Conservation (phyloP, 2,329 filamentous ascomycete genomes). For the Ilyonectria mors-panacis region DNA sequence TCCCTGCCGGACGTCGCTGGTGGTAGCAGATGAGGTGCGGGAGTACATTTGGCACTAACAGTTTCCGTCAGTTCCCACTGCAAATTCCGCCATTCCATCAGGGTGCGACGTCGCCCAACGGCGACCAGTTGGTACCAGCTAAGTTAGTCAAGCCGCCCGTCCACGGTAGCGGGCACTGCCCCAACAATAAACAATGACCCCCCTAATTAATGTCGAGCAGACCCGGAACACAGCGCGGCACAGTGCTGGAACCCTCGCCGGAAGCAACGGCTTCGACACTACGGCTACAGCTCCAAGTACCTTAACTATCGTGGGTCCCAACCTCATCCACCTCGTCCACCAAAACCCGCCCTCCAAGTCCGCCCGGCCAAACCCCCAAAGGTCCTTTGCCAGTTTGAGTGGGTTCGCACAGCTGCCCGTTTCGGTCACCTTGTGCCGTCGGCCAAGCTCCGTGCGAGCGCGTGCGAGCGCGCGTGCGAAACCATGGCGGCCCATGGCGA, state of each 20-base stretch:
- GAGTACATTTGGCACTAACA: constrained; percentile 39
- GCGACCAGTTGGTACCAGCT: no score
- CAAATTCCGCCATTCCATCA: not conserved
- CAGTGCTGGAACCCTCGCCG: constrained; percentile 7
- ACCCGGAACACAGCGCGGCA: not conserved
- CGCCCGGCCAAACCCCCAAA: not conserved
- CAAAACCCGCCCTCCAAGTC: constrained; percentile 22
- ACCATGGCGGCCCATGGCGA: constrained; percentile 14
- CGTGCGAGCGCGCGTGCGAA: not conserved
- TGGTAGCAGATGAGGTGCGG: constrained; percentile 24
- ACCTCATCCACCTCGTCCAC: constrained; percentile 32
- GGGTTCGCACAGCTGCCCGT: constrained; percentile 33
- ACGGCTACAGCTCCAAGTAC: constrained; percentile 38
- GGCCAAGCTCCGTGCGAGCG: constrained; percentile 33
- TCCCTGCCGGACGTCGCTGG: constrained; percentile 35
- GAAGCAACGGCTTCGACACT: constrained; percentile 25
- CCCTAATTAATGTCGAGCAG: not conserved
- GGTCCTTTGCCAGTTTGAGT: not conserved
- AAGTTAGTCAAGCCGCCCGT: not conserved
- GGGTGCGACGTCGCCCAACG: not conserved
- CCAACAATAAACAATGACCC: not conserved
- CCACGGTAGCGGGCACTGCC: not conserved
- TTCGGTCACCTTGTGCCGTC: constrained; percentile 34
- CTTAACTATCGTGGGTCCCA: constrained; percentile 40
- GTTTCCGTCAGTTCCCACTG: not conserved